A percentile compares a stretch with the other conserved stretches of the same genome.
Conservation (phyloP, 352 stramenopile genomes). For the Globisporangium splendens region DNA sequence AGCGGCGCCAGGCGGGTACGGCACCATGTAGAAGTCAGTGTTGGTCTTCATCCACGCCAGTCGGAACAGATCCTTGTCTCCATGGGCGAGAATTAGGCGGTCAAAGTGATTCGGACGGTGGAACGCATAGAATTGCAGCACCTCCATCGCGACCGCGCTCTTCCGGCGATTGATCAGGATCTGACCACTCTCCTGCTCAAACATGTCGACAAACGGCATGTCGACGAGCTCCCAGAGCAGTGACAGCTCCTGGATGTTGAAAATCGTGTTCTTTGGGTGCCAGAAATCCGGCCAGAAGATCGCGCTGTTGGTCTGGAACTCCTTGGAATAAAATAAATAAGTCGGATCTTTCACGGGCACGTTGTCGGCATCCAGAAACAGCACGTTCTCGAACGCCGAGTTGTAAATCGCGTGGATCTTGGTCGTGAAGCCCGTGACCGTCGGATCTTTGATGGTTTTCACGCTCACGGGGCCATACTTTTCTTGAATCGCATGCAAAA, state of each 20-base stretch:
- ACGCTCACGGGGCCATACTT: conserved; percentile 38
- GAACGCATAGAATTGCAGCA: conserved; percentile 63
- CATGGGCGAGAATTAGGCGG: conserved; percentile 53
- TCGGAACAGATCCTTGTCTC: conserved; percentile 80
- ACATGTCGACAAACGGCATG: conserved; percentile 65
- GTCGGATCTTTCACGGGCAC: conserved; percentile 58
- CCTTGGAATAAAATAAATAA: conserved; percentile 49
- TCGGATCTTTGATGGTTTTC: conserved; percentile 43
- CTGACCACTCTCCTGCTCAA: conserved; percentile 77
- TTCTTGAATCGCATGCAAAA: conserved; percentile 26
- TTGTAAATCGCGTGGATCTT: conserved; percentile 73
- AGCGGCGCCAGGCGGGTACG: conserved; percentile 37
- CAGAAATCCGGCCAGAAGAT: conserved; percentile 82
- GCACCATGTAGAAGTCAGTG: conserved; percentile 60
- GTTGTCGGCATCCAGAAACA: conserved; percentile 78
- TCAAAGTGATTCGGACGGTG: conserved; percentile 62
- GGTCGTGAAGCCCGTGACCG: conserved; percentile 46
- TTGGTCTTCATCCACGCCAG: conserved; percentile 74
- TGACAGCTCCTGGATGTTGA: conserved; percentile 58
- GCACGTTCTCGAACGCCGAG: conserved; percentile 58
- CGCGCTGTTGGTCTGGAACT: conserved; percentile 42
- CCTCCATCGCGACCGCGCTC: conserved; percentile 33
- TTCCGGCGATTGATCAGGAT: conserved; percentile 57
- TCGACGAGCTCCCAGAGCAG: conserved; percentile 67
- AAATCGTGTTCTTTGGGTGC: conserved; percentile 67